Percentiles rank a stretch among this genome's conserved stretches.
Conservation (phyloP, 805 yeast genomes). For the Ogataea sp. region DNA sequence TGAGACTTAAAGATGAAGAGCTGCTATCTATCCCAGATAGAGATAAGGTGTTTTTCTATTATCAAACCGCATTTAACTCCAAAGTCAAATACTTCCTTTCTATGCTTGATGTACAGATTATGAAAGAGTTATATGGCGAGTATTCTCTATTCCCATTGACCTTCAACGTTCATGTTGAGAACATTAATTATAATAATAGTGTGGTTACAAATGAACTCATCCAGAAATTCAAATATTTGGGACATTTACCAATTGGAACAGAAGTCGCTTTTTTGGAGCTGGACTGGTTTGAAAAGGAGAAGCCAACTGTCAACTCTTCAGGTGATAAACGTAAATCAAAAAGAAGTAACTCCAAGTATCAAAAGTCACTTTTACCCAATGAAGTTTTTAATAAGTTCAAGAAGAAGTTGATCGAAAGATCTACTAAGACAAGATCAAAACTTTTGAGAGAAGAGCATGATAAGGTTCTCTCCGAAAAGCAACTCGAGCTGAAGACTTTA, state of each 20-base stretch:
- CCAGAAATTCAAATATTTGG: constrained; percentile 61
- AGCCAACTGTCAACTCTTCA: constrained; percentile 18
- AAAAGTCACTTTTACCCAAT: constrained; percentile 25
- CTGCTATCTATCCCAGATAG: constrained; percentile 1
- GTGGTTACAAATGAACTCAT: constrained; percentile 46
- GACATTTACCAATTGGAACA: constrained; percentile 81
- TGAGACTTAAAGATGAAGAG: neutral
- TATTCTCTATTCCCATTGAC: constrained; percentile 65
- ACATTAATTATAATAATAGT: constrained; percentile 52
- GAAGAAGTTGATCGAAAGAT: constrained; percentile 49
- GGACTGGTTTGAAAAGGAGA: constrained; percentile 51
- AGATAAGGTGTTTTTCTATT: constrained; percentile 51
- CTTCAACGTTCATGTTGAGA: constrained; percentile 56
- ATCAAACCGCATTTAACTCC: constrained; percentile 69
- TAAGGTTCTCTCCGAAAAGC: constrained; percentile 44
- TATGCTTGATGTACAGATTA: constrained; percentile 69
- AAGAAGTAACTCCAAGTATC: constrained; percentile 6
- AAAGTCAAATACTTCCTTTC: constrained; percentile 62
- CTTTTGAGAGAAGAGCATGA: constrained; percentile 54
- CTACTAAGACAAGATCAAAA: constrained; percentile 40
- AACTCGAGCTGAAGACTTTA: constrained; percentile 48
- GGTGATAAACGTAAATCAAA: constrained; percentile 24
- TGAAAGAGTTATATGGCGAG: constrained; percentile 51
- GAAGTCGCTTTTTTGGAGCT: constrained; percentile 79
- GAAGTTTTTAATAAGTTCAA: constrained; percentile 39